phyloP scores from a whole-genome alignment of 495 filamentous ascomycete genomes.

The Neurospora pannonica region DNA sequence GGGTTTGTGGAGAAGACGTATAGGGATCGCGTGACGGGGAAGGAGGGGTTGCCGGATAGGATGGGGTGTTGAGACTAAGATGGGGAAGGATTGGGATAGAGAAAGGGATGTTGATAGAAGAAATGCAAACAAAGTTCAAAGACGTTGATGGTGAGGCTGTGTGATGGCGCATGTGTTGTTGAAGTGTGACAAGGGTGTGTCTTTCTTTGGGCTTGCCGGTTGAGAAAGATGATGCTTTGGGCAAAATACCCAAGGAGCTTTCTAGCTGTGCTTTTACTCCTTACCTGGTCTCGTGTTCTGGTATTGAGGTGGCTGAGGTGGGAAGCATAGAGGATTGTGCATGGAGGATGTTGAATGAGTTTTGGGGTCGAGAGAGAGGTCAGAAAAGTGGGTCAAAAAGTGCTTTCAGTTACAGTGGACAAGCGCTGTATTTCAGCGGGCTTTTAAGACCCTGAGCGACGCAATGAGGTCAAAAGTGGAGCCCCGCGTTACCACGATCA shows the following conservation, averaged over 20 bases:
- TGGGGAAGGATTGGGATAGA: background rate
- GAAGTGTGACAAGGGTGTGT: background rate
- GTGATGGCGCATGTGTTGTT: background rate
- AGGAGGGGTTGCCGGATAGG: background rate
- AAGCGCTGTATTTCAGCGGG: background rate
- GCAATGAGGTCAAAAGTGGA: background rate
- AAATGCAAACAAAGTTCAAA: background rate
- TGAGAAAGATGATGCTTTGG: background rate
- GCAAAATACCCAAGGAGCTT: background rate
- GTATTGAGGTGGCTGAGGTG: background rate
- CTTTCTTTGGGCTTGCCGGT: background rate
- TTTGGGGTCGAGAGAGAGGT: background rate
- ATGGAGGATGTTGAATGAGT: background rate
- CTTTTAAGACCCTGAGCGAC: rapidly evolving
- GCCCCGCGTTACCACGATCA: background rate
- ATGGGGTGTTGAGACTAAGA: background rate
- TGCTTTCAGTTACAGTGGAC: background rate
- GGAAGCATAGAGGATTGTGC: background rate
- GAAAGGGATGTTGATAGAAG: background rate
- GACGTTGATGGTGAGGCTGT: background rate
- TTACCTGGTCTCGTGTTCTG: background rate
- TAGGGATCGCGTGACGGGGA: constrained; percentile 14
- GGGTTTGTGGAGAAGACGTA: constrained; percentile 22
- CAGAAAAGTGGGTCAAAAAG: background rate
- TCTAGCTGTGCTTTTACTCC: background rate